These are phyloP conservation scores for Moesziomyces aphidis DNA, from an alignment of 1,284 basidiomycete genomes.

Conservation along the genomic window DNA sequence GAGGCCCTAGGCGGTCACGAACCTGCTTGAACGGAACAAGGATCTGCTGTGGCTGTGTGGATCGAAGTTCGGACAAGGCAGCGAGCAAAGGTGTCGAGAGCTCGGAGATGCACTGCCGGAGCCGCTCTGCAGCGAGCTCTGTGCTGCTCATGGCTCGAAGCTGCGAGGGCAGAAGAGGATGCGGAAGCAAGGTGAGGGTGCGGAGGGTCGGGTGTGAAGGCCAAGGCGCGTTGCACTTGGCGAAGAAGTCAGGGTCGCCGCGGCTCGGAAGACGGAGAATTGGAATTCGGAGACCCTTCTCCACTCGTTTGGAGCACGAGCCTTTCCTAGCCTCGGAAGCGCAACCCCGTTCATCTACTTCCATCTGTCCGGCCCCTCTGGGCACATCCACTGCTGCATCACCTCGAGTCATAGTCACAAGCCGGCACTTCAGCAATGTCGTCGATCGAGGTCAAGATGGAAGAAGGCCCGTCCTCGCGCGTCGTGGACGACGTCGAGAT, in stretches of 20 bases:
- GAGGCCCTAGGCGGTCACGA: constrained; percentile 17
- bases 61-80: constrained; percentile 16
- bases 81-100: constrained; percentile 26
- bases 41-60: constrained; percentile 6
- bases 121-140: constrained; percentile 18
- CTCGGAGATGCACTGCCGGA: constrained; percentile 19
- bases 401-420: neutral
- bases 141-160: constrained; percentile 22
- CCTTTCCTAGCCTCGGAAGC: neutral
- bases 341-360: neutral
- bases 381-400: neutral
- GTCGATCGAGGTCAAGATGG: constrained; percentile 20
- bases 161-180: neutral
- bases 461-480: constrained; percentile 11
- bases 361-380: too few species aligned
- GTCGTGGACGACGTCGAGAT: constrained; percentile 50
- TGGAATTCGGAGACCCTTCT: constrained; percentile 1
- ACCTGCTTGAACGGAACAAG: constrained; percentile 23
- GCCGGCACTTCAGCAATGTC: constrained; percentile 4
- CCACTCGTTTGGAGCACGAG: neutral
- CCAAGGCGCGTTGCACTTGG: neutral
- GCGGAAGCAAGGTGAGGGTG: too few species aligned
- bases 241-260: neutral
- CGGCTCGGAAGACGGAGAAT: neutral
- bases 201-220: too few species aligned